Percentiles rank a stretch among this genome's conserved stretches.
Evolutionary conservation across 2,329 filamentous ascomycete species (phyloP).

Genomic region (Penicillium sp.): DNA sequence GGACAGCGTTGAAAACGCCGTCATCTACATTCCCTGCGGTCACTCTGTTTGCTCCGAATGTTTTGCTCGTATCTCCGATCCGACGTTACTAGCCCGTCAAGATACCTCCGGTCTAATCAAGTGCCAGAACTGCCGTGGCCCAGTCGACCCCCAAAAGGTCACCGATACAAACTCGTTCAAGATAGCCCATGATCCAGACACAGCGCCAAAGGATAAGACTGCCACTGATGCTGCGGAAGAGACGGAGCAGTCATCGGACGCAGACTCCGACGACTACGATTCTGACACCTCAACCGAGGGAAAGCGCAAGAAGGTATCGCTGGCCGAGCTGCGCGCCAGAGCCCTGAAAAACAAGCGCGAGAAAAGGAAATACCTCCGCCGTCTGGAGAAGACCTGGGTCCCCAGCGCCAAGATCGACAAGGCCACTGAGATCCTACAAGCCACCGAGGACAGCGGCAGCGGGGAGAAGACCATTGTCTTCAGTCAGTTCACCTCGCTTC

Average conservation of each 20-base stretch:
- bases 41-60: slow-evolving; percentile 76
- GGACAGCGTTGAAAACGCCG: slow-evolving; percentile 67
- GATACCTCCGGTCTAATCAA: slow-evolving; percentile 52
- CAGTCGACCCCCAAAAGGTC: slow-evolving; percentile 61
- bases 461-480: slow-evolving; percentile 77
- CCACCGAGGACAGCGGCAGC: slow-evolving; percentile 45
- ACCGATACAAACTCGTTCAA: slow-evolving; percentile 72
- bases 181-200: slow-evolving; percentile 61
- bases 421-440: slow-evolving; percentile 58
- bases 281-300: slow-evolving; percentile 27
- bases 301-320: slow-evolving; percentile 43
- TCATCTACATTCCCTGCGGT: slow-evolving; percentile 76
- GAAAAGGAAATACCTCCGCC: slow-evolving; percentile 64
- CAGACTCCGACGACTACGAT: slow-evolving; percentile 34
- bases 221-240: slow-evolving; percentile 27
- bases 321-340: slow-evolving; percentile 63
- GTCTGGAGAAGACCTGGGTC: slow-evolving; percentile 63
- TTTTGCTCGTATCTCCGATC: slow-evolving; percentile 63
- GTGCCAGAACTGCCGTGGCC: slow-evolving; percentile 71
- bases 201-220: slow-evolving; percentile 11
- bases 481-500: slow-evolving; percentile 72
- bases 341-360: slow-evolving; percentile 59
- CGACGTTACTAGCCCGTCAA: slow-evolving; percentile 49
- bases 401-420: slow-evolving; percentile 71
- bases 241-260: slow-evolving; percentile 31